phyloP scores from a whole-genome alignment of 2,329 filamentous ascomycete genomes.

The Sporothrix variecibatus region DNA sequence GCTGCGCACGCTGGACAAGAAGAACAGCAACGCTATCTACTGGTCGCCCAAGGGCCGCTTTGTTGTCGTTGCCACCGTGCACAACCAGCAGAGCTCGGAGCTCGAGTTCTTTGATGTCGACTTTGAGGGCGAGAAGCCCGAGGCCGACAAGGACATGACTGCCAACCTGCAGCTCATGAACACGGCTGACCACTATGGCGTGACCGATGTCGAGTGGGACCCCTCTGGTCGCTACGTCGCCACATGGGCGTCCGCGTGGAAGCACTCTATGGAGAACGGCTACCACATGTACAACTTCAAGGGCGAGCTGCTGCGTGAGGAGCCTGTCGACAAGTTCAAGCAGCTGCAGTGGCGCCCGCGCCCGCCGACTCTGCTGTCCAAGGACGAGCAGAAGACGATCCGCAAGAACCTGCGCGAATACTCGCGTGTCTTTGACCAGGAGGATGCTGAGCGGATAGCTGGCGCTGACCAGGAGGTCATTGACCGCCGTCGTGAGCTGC shows the following conservation, averaged over 20 bases:
- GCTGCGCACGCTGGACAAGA: conserved; percentile 93
- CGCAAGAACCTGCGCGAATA: conserved; percentile 99
- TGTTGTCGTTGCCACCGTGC: conserved; percentile 89
- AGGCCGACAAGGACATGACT: conserved; percentile 88
- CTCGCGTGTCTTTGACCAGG: conserved; percentile 90
- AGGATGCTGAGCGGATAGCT: conserved; percentile 89
- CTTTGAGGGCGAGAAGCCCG: conserved; percentile 94
- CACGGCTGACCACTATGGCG: conserved; percentile 91
- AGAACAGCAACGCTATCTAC: conserved; percentile 99
- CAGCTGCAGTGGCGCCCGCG: conserved; percentile 94
- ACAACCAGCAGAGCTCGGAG: conserved; percentile 90
- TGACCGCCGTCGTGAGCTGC: conserved; percentile 76
- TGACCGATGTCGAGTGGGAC: conserved; percentile 98
- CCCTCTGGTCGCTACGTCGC: conserved; percentile 93
- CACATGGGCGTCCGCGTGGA: conserved; percentile 92
- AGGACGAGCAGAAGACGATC: conserved; percentile 96
- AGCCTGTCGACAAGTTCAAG: conserved; percentile 95
- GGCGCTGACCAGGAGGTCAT: conserved; percentile 93
- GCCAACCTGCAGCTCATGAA: conserved; percentile 96
- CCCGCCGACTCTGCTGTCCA: conserved; percentile 84
- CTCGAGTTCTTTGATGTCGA: conserved; percentile 98
- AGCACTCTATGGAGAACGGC: conserved; percentile 98
- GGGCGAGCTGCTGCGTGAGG: conserved; percentile 84
- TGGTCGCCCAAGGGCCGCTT: conserved; percentile 97
- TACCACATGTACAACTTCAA: conserved; percentile 98